Base-by-base conservation (phyloP, 352 stramenopile species). In the Phytopythium sindhum region DNA sequence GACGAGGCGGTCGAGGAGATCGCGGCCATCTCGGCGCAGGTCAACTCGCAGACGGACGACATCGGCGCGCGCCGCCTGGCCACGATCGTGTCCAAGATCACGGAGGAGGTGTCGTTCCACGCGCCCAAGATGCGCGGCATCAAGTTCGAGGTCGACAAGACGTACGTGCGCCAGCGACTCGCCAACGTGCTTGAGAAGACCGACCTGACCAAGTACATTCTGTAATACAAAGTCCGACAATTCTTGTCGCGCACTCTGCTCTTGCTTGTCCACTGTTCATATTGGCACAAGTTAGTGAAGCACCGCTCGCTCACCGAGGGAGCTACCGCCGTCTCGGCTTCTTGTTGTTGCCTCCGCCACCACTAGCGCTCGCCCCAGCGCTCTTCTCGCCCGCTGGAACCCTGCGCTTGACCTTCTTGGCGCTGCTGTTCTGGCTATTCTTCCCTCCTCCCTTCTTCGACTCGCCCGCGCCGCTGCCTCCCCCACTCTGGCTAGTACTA, bases 71-170 rank as follows among this genome's bases (percentile, higher is more conserved):
- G 98, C 41, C 90, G 98, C 50, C 81, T 99, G 50, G 96, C 98
- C 69, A 99, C 97, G 21, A 89, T 94, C 64, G 79, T 99, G 69
- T 97, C 98, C 75, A 93, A 98, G 62, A 98, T 99, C 62, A 97
- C 98, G 60, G 97, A 99, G 75, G 90, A 98, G 52, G 96, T 99
- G 29, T 98, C 91, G 61, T 99, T 99, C 77, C 86, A 99, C 64
- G 95, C 97, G 9, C 88, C 96, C 7, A 95, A 98, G 68, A 90
- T 95, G 81, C 77, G 77, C 48, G 81, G 81, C 41, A 71, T 89
- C 62, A 76, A 65, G n/a, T 89, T 98, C 41, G 70, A 83, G 24
- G 88, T 99, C 8, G 91, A 97, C 72, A 95, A 97, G 69, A 81
- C 77, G 58, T 96, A 98, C 70, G 96, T 99, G 37, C 73, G 96